Base-by-base conservation (phyloP, 2,329 filamentous ascomycete genomes). In the Botrytis aclada region DNA sequence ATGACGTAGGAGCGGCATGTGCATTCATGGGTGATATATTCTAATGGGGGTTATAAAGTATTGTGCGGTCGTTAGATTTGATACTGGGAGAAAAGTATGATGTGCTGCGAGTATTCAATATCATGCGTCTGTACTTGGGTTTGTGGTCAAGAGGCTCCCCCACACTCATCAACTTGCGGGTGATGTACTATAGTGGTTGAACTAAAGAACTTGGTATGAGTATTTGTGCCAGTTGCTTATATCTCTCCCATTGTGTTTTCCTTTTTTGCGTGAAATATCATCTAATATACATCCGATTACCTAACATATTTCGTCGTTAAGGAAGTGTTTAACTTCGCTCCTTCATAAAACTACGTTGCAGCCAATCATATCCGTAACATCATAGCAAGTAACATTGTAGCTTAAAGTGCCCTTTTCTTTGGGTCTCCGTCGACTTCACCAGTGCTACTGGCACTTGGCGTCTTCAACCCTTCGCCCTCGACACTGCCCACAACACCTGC, bases 391-490 rank as follows among this genome's bases (percentile, higher is more conserved):
- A 67, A 16, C 37, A 67, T 45, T 29, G 25, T 18, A 47, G 77
- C 73, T 80, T 77, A 78, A 74, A 79, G 78, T n/a, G 70, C 77
- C 74, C 77, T 79, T 73, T 80, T 82, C 74, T 80, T 80, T 18
- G 64, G 65, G 62, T 81, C 80, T 14, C 62, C 73, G 58, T 78
- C 80, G 22, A 74, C 77, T 6, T 81, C 81, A 9, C 79, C 80
- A 61, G 77, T 76, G 74, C 78, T 80, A 67, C 80, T 81, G 29
- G 79, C 80, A 77, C 80, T 81, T 4, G 80, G 80, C 34, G 80
- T 82, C 65, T 80, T 79, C 58, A 76, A 72, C 9, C 77, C 80
- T 47, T 81, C 80, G 25, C 78, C 80, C 29, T 80, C 77, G 12
- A 71, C 73, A 73, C 74, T 77, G 61, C 79, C 76, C 58, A 72